Evolutionary conservation across 805 yeast species (phyloP), one percentile per base, ranked within the genome.

Genomic region (Zygotorulaspora chibaensis): DNA sequence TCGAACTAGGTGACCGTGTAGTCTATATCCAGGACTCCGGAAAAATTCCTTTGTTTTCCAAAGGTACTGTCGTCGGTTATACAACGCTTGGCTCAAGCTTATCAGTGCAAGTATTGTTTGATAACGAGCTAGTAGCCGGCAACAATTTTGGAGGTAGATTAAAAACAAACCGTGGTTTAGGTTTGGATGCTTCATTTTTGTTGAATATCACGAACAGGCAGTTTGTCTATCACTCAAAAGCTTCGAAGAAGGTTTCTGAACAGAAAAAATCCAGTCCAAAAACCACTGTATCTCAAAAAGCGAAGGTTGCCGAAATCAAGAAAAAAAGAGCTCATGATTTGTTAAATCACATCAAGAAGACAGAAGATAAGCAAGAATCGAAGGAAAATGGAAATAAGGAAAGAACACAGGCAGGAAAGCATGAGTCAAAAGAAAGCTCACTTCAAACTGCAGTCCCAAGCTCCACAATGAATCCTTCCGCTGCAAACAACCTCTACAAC

Each of bases 31-130:
- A 84, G 56, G 86, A 83, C 56, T 80, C 86, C 18, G 98, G 98
- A 42, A 88, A 87, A 59, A 96, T 90, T 12, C 96, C 96, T 23
- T 67, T 83, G 46, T 88, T 84, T 61, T 76, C 87, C 20, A 84
- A 84, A 58, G 99, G 99, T 63, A 89, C 96, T 1, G 95, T 93
- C 44, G 84, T 87, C 40, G 83, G 85, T 8, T 87, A 87, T 35
- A 74, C 79, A 29, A 78, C 81, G 54, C 74, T 79, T 29, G 77
- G 79, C 8, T 58, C 69, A n/a, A 67, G 61, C 42, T 63, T 76
- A 9, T 76, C 83, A 1, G 70, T 93, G 46, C 88, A 85, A 52
- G 82, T 93, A 42, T 65, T 93, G 30, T 93, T 91, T 73, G 99
- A 93, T 60, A 68, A 76, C 46, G 86, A 90, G 34, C 72, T 91